phyloP scores from a whole-genome alignment of 495 filamentous ascomycete species.

The Pyrenopolyporus hunteri region DNA sequence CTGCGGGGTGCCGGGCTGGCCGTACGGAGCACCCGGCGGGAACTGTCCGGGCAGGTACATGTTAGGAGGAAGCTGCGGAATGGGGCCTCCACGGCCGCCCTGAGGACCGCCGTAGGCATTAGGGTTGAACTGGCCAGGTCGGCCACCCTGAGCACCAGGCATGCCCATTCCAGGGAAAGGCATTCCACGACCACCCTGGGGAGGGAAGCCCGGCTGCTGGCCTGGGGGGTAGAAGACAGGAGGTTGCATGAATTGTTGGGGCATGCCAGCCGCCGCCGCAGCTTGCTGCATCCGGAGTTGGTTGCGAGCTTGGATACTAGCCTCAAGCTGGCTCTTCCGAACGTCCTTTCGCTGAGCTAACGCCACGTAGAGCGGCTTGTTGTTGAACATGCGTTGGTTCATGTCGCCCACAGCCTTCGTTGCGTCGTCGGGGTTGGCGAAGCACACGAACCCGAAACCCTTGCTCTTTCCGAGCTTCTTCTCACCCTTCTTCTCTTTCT shows the following conservation, averaged over 20 bases:
- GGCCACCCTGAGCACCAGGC: conserved; percentile 78
- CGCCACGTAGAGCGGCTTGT: conserved; percentile 97
- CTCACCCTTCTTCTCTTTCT: conserved; percentile 70
- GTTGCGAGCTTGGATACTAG: conserved; percentile 98
- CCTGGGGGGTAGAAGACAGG: conserved; percentile 87
- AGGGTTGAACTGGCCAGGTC: conserved; percentile 78
- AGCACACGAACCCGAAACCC: conserved; percentile 99
- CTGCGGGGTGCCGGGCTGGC: conserved; percentile 56
- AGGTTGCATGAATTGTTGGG: conserved; percentile 81
- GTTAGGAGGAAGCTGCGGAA: conserved; percentile 79
- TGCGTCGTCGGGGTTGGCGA: conserved; percentile 97
- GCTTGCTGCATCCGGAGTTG: conserved; percentile 97
- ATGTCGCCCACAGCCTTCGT: conserved; percentile 99
- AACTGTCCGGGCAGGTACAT: conserved; percentile 80
- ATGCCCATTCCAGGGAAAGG: conserved; percentile 88
- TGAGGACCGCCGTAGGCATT: conserved; percentile 78
- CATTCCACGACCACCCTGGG: conserved; percentile 76
- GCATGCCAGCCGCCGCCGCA: conserved; percentile 89
- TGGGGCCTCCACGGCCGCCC: conserved; percentile 76
- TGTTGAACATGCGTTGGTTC: conserved; percentile 98
- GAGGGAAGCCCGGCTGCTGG: conserved; percentile 78
- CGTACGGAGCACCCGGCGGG: conserved; percentile 64
- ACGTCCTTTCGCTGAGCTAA: conserved; percentile 99
- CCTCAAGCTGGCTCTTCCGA: conserved; percentile 97
- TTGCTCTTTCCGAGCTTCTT: conserved; percentile 94